A percentile compares a stretch with the other conserved stretches of the same genome.
Conservation (phyloP, 768 basidiomycete genomes). For the Tulasnella sp. region DNA sequence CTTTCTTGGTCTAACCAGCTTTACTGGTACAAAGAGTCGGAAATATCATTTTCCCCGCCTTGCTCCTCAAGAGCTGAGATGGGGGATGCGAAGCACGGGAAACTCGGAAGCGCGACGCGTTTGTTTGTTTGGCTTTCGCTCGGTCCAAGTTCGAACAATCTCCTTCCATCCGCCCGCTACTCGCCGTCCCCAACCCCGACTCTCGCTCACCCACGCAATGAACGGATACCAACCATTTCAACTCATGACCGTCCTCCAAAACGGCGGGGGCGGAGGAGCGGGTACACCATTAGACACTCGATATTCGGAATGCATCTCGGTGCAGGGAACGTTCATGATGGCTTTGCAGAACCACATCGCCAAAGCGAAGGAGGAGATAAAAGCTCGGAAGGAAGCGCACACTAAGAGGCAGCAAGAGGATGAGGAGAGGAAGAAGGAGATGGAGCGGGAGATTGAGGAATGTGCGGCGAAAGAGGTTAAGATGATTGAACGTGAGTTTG, state of each 20-base stretch:
- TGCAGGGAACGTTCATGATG: slow-evolving; percentile 2
- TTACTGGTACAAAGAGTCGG: too few relatives aligned
- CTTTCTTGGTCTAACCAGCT: too few relatives aligned
- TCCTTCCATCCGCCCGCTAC: background rate
- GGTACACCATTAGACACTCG: slow-evolving; percentile 1
- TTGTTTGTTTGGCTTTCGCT: background rate
- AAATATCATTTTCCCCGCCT: too few relatives aligned
- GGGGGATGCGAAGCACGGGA: too few relatives aligned
- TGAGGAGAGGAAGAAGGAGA: slow-evolving; percentile 46
- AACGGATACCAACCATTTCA: slow-evolving; percentile 6
- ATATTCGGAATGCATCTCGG: background rate
- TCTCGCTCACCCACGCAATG: background rate
- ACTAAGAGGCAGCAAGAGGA: slow-evolving; percentile 49
- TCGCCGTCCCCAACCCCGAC: background rate
- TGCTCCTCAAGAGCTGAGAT: too few relatives aligned
- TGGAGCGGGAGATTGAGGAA: slow-evolving; percentile 58
- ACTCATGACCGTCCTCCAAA: background rate
- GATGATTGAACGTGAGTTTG: slow-evolving; percentile 59
- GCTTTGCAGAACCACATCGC: slow-evolving; percentile 8
- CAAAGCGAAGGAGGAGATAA: slow-evolving; percentile 50
- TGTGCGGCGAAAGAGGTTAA: slow-evolving; percentile 74
- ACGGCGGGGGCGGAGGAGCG: background rate
- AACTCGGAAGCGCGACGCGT: background rate
- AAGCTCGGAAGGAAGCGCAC: slow-evolving; percentile 52
- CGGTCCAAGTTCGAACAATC: background rate